Base-by-base conservation (phyloP, 179 eudicot genomes). In the Nepenthes alata region DNA sequence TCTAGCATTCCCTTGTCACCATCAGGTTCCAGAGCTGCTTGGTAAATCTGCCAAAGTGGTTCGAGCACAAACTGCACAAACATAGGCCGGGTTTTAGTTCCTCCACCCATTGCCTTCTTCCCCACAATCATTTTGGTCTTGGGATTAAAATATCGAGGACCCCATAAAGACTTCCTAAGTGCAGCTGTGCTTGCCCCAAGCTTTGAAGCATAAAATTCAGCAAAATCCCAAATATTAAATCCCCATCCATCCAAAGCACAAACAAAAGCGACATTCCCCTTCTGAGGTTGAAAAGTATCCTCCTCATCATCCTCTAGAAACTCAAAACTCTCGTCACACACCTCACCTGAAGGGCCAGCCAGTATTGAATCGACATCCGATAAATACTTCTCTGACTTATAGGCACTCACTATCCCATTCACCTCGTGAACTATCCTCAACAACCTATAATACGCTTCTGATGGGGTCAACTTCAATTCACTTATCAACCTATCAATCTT, bases 231-330 rank as follows among this genome's bases (percentile, higher is more conserved):
- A 11, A 88, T 74, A 37, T 83, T 61, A 64, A 91, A 91, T 16
- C 96, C 98, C 98, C 98, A 89, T 3, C 96, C 98, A 78, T 91
- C 98, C 15, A 91, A 71, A 50, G 87, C 98, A 78, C 98, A 91
- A 2, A 67, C 96, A 84, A 91, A 91, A 8, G 77, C 91, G 37
- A 91, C 96, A 80, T 89, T 91, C 25, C 98, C 98, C 73, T 86
- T 91, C 37, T 86, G 95, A 5, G 98, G 96, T 53, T 88, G 96
- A 75, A 88, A 91, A 0, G 81, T 80, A 61, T 86, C 98, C 61
- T 84, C 98, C 71, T 82, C 95, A 38, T 88, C 96, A 66, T 84
- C 89, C 81, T 88, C 96, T 2, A 84, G 57, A 47, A 75, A 50
- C 68, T 82, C 91, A 15, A 69, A 62, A 65, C 59, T 71, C 59